Conservation (phyloP, 768 basidiomycete genomes). For the Lyophyllum atratum region DNA sequence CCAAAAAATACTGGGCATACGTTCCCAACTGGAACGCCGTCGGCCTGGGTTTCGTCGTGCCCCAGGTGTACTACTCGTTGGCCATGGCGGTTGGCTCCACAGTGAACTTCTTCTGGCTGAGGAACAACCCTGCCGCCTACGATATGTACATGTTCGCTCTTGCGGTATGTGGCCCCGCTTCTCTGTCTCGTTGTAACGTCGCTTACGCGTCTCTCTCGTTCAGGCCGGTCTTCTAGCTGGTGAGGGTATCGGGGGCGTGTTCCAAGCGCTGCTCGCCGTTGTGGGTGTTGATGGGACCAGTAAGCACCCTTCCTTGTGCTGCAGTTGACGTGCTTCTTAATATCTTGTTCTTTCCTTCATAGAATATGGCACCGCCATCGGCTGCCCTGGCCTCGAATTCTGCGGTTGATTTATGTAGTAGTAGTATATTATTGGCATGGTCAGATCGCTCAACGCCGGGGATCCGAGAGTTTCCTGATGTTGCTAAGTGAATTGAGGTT, state of each 20-base stretch:
- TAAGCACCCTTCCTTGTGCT: conserved; percentile 22
- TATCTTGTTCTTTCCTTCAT: not conserved
- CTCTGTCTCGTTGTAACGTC: not conserved
- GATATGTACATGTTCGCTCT: conserved; percentile 64
- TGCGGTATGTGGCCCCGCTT: conserved; percentile 32
- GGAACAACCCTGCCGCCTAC: conserved; percentile 40
- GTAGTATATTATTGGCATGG: too few species aligned
- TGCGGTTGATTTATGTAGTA: conserved; percentile 56
- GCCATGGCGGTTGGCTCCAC: conserved; percentile 52
- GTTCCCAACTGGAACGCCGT: conserved; percentile 61
- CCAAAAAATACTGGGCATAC: conserved; percentile 49
- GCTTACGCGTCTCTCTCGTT: not conserved
- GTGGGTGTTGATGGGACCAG: conserved; percentile 50
- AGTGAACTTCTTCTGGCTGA: conserved; percentile 51
- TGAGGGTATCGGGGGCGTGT: conserved; percentile 63
- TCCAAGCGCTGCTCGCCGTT: conserved; percentile 57
- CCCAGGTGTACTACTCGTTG: conserved; percentile 49
- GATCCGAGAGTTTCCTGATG: too few species aligned
- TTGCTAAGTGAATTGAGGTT: too few species aligned
- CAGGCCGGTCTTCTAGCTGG: conserved; percentile 55
- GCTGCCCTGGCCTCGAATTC: conserved; percentile 54
- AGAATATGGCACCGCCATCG: conserved; percentile 52
- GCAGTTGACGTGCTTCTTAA: not conserved
- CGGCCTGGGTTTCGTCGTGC: conserved; percentile 55
- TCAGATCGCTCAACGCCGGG: too few species aligned